Base-by-base conservation (phyloP, 2,329 filamentous ascomycete species). In the Arachnomyces sp. region DNA sequence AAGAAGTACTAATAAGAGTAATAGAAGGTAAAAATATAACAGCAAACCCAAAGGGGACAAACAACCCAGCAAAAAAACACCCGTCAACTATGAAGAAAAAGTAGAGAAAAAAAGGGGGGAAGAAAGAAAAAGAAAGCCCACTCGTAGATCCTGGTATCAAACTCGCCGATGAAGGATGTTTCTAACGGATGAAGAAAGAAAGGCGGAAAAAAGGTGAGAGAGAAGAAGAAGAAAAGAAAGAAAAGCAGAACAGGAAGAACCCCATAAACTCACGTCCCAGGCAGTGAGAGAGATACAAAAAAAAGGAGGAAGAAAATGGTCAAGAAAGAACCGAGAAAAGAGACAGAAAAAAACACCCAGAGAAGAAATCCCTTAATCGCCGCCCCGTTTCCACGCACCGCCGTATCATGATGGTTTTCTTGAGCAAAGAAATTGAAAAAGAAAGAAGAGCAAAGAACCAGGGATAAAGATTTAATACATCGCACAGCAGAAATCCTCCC, bases 91-190 rank as follows among this genome's bases (percentile, higher is more conserved):
- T 34, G 30, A 31, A 39, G 31, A 44, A 45, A 30, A 38, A 38
- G 41, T n/a, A n/a, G n/a, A n/a, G n/a, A n/a, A n/a, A n/a, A n/a
- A n/a, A n/a, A n/a, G n/a, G n/a, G n/a, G n/a, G n/a, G 30, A 31
- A 39, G 31, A 44, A 45, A 30, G 37, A 38, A 40, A 44, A 42
- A 49, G 52, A 52, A 47, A 55, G 49, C 20, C 20, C 20, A 58
- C 45, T 54, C 55, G 52, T 58, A 57, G 50, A 59, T 57, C 54
- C 54, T 63, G 59, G 59, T 63, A 63, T 64, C 60, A 25, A 25
- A 58, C 56, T 60, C 54, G 58, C 59, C 58, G 52, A 56, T 58
- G 53, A 48, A 51, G 51, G 50, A 50, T 64, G 59, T 63, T 62
- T 61, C 52, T 59, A 53, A 52, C 49, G 53, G 49, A 55, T n/a